Percentiles rank a stretch among this genome's conserved stretches.
phyloP scores from a whole-genome alignment of 441 rosid species.

The Arabidopsis hybrid region DNA sequence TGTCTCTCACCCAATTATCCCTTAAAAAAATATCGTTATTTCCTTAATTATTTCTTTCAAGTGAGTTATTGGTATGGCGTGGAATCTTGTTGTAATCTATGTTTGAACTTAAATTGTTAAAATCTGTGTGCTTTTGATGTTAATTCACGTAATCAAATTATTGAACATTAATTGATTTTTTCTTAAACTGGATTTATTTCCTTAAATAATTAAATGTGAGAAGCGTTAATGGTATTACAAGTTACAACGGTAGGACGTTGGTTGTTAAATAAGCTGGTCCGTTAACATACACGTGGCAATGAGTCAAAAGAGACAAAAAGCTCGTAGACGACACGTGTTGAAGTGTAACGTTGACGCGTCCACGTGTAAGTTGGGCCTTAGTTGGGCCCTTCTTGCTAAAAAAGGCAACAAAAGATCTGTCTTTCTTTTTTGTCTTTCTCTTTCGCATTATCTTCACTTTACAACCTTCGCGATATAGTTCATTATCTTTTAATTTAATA shows the following conservation, averaged over 20 bases:
- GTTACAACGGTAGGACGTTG: constrained; percentile 5
- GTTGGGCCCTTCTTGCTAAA: constrained; percentile 1
- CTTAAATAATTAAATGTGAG: no score
- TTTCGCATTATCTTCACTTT: constrained; percentile 6
- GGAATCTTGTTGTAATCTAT: constrained; percentile 23
- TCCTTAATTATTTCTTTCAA: no score
- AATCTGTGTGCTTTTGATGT: constrained; percentile 12
- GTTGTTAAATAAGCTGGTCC: constrained; percentile 7
- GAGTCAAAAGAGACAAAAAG: constrained; percentile 23
- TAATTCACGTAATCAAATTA: constrained; percentile 11
- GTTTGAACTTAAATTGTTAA: background rate
- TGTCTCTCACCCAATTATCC: no score
- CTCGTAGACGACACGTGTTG: constrained; percentile 19
- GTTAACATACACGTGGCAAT: constrained; percentile 31
- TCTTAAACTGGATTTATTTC: background rate
- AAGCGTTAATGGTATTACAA: background rate
- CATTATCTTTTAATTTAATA: background rate
- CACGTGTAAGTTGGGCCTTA: constrained; percentile 28
- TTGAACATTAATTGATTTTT: no score
- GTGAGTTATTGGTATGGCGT: constrained; percentile 9
- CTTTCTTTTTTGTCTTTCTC: constrained; percentile 3
- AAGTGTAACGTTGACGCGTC: background rate
- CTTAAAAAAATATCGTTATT: no score
- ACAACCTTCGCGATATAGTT: constrained; percentile 12
- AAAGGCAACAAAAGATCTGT: constrained; percentile 4